Evolutionary conservation across 768 basidiomycete genomes (phyloP), one percentile per base, ranked within the genome.

Genomic region (Mycena capillaripes): DNA sequence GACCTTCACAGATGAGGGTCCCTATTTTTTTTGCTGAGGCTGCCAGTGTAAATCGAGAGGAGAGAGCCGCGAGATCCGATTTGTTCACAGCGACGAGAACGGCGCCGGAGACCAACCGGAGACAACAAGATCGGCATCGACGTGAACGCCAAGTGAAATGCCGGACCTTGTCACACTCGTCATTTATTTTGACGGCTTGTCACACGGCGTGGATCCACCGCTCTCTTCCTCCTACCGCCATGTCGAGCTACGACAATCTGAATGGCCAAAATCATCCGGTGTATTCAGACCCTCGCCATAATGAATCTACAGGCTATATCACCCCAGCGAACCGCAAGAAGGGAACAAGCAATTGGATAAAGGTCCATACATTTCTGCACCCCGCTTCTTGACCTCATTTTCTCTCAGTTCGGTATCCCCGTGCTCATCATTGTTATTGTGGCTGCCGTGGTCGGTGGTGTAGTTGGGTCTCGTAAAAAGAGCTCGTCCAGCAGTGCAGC

Each of bases 371-470:
- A 2, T 36, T 19, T 25, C 21, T 53, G 38, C 36, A 21, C 9
- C n/a, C 29, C 30, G 2, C 25, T 38, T 8, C 4, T 56, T 38
- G n/a, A 10, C 9, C 64, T 69, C 27, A 66, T 23, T 44, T 27
- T 30, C 27, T 29, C 3, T 44, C 44, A 75, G 74, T 84, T 93
- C 66, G 94, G 93, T 75, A 76, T 95, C 25, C 94, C 94, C 21
- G 80, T 93, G 57, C 84, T 87, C 38, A 79, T 95, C 70, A 78
- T 93, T 29, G 86, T 93, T 71, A 88, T 94, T 72, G 82, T 86
- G 57, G 94, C 86, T 52, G 93, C 90, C 53, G 88, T 95, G 23
- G 83, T 95, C 34, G 97, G 94, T 46, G 96, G 93, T 73, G 90
- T 98, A 44, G 76, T 98, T 38, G 97, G 95, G 34, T 89, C 90